phyloP scores from a whole-genome alignment of 129 eudicot species.

The Mikania micrantha region DNA sequence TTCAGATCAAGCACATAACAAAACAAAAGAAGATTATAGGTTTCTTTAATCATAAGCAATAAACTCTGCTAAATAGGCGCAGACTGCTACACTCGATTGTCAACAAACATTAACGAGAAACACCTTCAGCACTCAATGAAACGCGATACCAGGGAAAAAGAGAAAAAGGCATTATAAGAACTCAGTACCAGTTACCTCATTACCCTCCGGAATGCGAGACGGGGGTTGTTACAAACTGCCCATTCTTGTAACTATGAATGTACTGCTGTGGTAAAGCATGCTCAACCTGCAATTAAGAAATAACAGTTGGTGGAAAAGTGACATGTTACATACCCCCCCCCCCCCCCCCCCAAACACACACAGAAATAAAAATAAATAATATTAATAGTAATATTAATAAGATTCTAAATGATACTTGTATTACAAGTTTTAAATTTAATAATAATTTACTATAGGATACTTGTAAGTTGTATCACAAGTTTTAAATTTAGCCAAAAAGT shows the following conservation, averaged over 20 bases:
- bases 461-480: too few species aligned
- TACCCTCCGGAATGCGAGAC: slow-evolving; percentile 88
- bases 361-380: too few species aligned
- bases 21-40: neutral
- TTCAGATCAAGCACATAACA: neutral
- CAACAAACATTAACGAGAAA: neutral
- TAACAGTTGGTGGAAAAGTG: neutral
- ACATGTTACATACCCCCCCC: too few species aligned
- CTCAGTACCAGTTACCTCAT: neutral
- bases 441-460: too few species aligned
- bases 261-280: slow-evolving; percentile 90
- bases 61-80: slow-evolving; percentile 21
- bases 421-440: too few species aligned
- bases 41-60: slow-evolving; percentile 17
- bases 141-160: neutral
- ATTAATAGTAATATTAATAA: too few species aligned
- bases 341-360: too few species aligned
- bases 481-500: too few species aligned
- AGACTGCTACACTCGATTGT: slow-evolving; percentile 12
- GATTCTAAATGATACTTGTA: too few species aligned
- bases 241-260: slow-evolving; percentile 72
- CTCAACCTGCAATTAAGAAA: slow-evolving; percentile 49
- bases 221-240: slow-evolving; percentile 84
- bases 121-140: neutral
- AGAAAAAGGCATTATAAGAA: neutral